A percentile compares a stretch with the other conserved stretches of the same genome.
These are phyloP conservation scores for Apophysomyces elegans DNA, from an alignment of 371 early-diverging fungal species.

Conservation along the genomic window DNA sequence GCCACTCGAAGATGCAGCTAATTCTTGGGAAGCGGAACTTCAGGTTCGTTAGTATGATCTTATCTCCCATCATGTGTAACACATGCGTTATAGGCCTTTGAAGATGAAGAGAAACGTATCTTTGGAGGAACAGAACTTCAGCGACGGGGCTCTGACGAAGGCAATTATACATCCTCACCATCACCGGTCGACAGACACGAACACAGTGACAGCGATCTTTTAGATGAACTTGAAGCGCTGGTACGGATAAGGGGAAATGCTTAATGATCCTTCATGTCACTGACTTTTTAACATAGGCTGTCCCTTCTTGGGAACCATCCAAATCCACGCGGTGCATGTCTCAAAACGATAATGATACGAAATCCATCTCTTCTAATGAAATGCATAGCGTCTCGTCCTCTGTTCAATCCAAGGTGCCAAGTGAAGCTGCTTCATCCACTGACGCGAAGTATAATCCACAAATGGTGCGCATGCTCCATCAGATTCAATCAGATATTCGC, in stretches of 20 bases:
- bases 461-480: constrained; percentile 58
- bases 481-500: constrained; percentile 73
- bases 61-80: neutral
- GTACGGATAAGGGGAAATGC: constrained; percentile 10
- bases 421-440: constrained; percentile 8
- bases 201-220: constrained; percentile 26
- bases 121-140: constrained; percentile 29
- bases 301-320: constrained; percentile 33
- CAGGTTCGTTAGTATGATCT: constrained; percentile 22
- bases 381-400: constrained; percentile 3
- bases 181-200: constrained; percentile 27
- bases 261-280: neutral
- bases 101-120: constrained; percentile 38
- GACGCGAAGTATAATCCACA: constrained; percentile 34
- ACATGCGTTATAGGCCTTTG: constrained; percentile 30
- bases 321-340: neutral
- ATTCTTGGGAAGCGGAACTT: constrained; percentile 45
- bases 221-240: constrained; percentile 39
- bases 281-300: constrained; percentile 24
- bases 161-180: constrained; percentile 32
- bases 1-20: constrained; percentile 43
- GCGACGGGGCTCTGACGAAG: constrained; percentile 40
- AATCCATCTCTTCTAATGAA: neutral
- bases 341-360: neutral
- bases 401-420: neutral